Evolutionary conservation across 2,329 filamentous ascomycete species (phyloP).

Genomic region (Leptographium radiaticola): DNA sequence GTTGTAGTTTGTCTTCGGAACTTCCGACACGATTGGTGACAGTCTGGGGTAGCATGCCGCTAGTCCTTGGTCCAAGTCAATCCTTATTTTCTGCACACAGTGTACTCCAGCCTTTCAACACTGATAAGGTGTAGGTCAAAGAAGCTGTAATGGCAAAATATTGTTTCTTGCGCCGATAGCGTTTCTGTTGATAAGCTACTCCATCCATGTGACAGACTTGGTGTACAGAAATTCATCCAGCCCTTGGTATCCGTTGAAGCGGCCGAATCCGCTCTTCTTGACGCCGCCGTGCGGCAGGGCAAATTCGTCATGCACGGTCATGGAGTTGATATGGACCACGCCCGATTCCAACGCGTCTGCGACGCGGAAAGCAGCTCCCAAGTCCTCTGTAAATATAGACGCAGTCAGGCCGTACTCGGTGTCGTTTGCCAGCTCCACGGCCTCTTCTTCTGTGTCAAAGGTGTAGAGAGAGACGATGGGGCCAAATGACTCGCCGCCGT

Average conservation of each 20-base stretch:
- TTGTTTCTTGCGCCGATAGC: too few relatives aligned
- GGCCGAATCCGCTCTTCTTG: slow-evolving; percentile 50
- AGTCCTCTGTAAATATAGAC: slow-evolving; percentile 59
- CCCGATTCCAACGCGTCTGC: too few relatives aligned
- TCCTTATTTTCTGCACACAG: too few relatives aligned
- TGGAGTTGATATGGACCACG: slow-evolving; percentile 49
- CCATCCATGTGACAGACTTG: slow-evolving; percentile 55
- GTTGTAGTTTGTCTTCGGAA: too few relatives aligned
- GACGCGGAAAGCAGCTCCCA: slow-evolving; percentile 18
- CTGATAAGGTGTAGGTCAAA: too few relatives aligned
- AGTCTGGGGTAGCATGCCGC: too few relatives aligned
- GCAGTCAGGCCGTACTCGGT: slow-evolving; percentile 64
- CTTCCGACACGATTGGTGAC: too few relatives aligned
- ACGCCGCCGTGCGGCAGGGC: slow-evolving; percentile 52
- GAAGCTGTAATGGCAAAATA: too few relatives aligned
- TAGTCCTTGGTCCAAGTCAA: too few relatives aligned
- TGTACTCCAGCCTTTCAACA: too few relatives aligned
- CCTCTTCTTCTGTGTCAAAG: slow-evolving; percentile 58
- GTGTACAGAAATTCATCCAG: slow-evolving; percentile 49
- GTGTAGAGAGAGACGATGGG: slow-evolving; percentile 57
- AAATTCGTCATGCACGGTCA: slow-evolving; percentile 53
- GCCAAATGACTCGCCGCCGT: slow-evolving; percentile 63
- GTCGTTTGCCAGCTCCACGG: slow-evolving; percentile 62
- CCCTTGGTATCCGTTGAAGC: slow-evolving; percentile 41
- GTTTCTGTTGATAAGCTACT: too few relatives aligned